Base-by-base conservation (phyloP, 169 alveolate species). In the Cryptosporidium ubiquitum region DNA sequence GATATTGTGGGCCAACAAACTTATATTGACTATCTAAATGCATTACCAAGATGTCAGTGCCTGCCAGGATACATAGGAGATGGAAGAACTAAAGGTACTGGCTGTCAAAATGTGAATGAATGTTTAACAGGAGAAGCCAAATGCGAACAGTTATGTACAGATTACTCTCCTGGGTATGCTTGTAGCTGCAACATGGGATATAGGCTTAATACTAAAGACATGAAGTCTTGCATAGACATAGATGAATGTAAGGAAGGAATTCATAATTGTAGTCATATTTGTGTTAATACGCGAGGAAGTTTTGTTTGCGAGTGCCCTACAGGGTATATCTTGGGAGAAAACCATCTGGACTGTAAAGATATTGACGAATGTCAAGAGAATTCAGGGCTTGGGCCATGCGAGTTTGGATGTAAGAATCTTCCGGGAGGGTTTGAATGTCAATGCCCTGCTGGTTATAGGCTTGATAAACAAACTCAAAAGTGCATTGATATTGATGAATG, bases 401-500 rank as follows among this genome's bases (percentile, higher is more conserved):
- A 79, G 39, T 61, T 39, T 79, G 89, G 75, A 0, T 79, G 89
- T 44, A 79, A 55, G 61, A 79, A 79, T 57, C 68, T 79, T 20
- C 73, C 75, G 5, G 89, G 89, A 35, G 69, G 89, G 14, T 79
- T 61, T 60, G 89, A 79, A 39, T 79, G 89, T 39, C 40, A 12
- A 7, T 79, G 89, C n/a, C 89, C 89, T 14, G 61, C 1, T 14
- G 89, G 93, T 18, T 91, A 69, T 26, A 84, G 85, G 14, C 69
- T 86, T 69, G 49, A 40, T 42, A 86, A 89, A 79, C 37, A 44
- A 40, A 61, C 33, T 5, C 89, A 79, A 79, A 60, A 55, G 16
- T 91, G 94, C 84, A 55, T 44, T 18, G 94, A 91, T 26, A 70
- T 91, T 57, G 93, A 91, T 51, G 94, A 91, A 33, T 92, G 94